phyloP scores from a whole-genome alignment of 2,329 filamentous ascomycete species.

The Colletotrichum truncatum region DNA sequence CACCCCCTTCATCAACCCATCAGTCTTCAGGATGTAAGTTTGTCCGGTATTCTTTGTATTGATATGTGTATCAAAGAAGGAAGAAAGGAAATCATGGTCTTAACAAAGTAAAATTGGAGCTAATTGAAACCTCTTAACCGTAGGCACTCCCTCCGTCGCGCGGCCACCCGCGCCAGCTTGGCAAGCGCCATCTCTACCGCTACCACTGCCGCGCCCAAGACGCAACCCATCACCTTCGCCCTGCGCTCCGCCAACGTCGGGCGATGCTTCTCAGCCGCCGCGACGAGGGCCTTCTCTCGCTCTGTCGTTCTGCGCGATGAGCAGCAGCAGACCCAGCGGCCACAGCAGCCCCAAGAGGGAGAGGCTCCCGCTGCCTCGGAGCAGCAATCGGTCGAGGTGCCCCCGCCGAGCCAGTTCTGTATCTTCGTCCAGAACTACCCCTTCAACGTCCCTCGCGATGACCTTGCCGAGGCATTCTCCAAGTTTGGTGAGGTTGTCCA shows the following conservation, averaged over 20 bases:
- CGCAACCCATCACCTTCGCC: constrained; percentile 16
- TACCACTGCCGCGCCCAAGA: constrained; percentile 14
- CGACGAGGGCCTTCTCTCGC: constrained; percentile 16
- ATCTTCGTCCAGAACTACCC: constrained; percentile 76
- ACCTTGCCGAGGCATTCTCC: constrained; percentile 67
- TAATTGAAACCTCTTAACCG: neutral
- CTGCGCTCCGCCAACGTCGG: constrained; percentile 12
- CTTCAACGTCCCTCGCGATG: constrained; percentile 71
- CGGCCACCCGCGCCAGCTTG: constrained; percentile 23
- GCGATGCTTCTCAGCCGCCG: constrained; percentile 3
- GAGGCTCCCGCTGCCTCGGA: no score
- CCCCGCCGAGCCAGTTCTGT: neutral
- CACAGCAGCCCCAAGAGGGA: no score
- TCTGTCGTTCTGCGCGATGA: constrained; percentile 7
- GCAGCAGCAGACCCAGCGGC: neutral
- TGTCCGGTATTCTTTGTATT: neutral
- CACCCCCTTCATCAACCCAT: neutral
- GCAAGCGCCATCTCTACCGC: constrained; percentile 13
- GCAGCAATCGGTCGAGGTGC: neutral
- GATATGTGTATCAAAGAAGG: no score
- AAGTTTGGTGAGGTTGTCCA: constrained; percentile 44
- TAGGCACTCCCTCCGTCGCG: constrained; percentile 30
- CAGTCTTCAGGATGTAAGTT: constrained; percentile 13
- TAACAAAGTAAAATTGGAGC: no score
- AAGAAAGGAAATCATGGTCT: no score